These are phyloP conservation scores for Ogataea methanolica DNA, from an alignment of 805 yeast species.

Conservation along the genomic window DNA sequence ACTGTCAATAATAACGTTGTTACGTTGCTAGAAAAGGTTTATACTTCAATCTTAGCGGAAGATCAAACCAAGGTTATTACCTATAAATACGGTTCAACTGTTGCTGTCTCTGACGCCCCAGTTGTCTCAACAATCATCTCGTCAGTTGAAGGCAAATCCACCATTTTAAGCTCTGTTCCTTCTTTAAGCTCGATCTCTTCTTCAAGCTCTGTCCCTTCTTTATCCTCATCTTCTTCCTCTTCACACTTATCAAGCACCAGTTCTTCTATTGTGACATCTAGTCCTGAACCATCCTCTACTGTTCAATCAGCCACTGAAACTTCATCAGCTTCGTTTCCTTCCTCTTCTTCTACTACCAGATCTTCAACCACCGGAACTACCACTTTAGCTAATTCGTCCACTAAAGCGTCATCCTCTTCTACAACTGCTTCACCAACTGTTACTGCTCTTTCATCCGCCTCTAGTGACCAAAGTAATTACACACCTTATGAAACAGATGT, in stretches of 20 bases:
- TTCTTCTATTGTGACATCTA: constrained; percentile 5
- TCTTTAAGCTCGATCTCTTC: constrained; percentile 10
- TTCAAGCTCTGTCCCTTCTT: constrained; percentile 4
- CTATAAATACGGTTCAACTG: constrained; percentile 13
- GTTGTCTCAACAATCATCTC: constrained; percentile 1
- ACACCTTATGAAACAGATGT: constrained; percentile 30
- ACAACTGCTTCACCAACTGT: constrained; percentile 4
- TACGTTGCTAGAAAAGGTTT: constrained; percentile 21
- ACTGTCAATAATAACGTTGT: constrained; percentile 14
- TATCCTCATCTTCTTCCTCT: constrained; percentile 3
- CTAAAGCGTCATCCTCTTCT: constrained; percentile 1
- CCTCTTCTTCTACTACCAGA: constrained; percentile 5
- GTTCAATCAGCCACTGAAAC: constrained; percentile 34
- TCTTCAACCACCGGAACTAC: constrained; percentile 1
- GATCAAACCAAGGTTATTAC: constrained; percentile 18
- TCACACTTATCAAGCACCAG: constrained; percentile 4
- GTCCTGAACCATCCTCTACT: constrained; percentile 24
- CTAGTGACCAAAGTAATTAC: constrained; percentile 10
- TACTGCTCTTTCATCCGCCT: constrained; percentile 3
- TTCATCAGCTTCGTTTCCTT: constrained; percentile 29
- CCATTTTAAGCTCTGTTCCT: constrained; percentile 11
- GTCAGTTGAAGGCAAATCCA: neutral
- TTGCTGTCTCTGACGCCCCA: constrained; percentile 2
- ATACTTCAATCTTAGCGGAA: constrained; percentile 25
- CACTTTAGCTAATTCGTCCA: constrained; percentile 8